A percentile compares a stretch with the other conserved stretches of the same genome.
These are phyloP conservation scores for Trichoderma koningiopsis DNA, from an alignment of 2,329 filamentous ascomycete genomes.

Conservation along the genomic window DNA sequence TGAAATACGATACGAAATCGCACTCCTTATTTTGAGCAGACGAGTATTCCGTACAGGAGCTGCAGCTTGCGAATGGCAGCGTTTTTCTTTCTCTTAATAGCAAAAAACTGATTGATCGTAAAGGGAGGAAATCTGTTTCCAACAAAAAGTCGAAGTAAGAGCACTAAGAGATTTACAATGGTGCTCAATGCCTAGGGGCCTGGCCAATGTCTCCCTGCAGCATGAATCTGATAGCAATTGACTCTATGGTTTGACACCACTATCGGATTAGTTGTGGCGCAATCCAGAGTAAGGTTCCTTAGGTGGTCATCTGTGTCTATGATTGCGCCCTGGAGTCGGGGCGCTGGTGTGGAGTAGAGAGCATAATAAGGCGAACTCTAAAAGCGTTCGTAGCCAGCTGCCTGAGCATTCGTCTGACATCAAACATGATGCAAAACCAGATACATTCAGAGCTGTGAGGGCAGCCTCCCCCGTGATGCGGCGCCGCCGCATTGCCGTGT, in stretches of 20 bases:
- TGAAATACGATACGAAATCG: neutral
- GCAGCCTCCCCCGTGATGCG: neutral
- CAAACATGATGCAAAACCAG: neutral
- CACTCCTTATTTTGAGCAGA: neutral
- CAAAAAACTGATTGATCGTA: neutral
- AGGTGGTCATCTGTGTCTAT: conserved; percentile 2
- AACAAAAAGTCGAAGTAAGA: neutral
- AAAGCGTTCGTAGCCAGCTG: neutral
- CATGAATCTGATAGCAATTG: neutral
- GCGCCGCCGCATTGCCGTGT: neutral
- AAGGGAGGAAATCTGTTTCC: neutral
- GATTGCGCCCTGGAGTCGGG: neutral
- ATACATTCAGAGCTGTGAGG: neutral
- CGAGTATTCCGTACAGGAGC: neutral
- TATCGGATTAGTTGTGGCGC: neutral
- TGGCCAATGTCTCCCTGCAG: conserved; percentile 8
- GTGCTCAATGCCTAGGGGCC: neutral
- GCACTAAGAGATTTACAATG: neutral
- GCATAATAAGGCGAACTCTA: neutral
- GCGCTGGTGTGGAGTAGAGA: conserved; percentile 7
- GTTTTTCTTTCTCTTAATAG: neutral
- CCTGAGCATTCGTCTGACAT: conserved; percentile 4
- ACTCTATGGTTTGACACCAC: neutral
- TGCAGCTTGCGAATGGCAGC: neutral
- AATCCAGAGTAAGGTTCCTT: conserved; percentile 9